Conservation (phyloP, 805 yeast genomes). For the Wickerhamomyces pijperi region DNA sequence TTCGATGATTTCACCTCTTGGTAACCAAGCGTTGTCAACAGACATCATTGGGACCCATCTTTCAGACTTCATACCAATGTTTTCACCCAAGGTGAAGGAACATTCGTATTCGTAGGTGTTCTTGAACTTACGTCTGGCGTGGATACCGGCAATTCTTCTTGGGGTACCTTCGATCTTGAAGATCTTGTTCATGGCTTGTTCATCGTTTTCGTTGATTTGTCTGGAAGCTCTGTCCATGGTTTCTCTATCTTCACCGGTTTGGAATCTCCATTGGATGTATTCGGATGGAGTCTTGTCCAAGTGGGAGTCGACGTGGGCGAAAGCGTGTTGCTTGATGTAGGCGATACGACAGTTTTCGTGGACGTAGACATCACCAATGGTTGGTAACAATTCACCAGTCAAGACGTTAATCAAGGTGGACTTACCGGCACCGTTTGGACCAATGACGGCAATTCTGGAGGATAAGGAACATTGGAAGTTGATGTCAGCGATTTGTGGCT, state of each 20-base stretch:
- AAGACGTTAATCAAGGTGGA: constrained; percentile 96
- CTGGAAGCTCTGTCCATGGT: constrained; percentile 99
- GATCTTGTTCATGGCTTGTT: constrained; percentile 97
- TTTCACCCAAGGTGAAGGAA: constrained; percentile 95
- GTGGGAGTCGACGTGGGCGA: constrained; percentile 97
- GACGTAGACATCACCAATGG: constrained; percentile 96
- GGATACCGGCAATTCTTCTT: constrained; percentile 92
- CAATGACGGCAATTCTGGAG: constrained; percentile 99
- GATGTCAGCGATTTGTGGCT: constrained; percentile 87
- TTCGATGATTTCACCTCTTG: constrained; percentile 96
- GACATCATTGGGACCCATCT: constrained; percentile 99
- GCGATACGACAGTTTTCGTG: constrained; percentile 99
- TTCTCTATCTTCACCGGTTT: constrained; percentile 99
- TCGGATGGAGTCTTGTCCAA: constrained; percentile 99
- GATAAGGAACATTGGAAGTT: constrained; percentile 99
- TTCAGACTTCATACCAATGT: constrained; percentile 97
- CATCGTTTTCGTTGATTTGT: constrained; percentile 94
- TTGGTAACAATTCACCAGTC: constrained; percentile 99
- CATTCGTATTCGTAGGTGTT: constrained; percentile 99
- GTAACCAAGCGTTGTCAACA: constrained; percentile 99
- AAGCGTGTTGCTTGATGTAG: constrained; percentile 99
- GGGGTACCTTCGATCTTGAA: constrained; percentile 98
- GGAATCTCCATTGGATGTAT: constrained; percentile 99
- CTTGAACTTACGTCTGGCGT: constrained; percentile 99
- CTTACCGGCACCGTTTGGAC: constrained; percentile 99